These are phyloP conservation scores for Neurospora pannonica DNA, from an alignment of 495 filamentous ascomycete species.

Conservation along the genomic window DNA sequence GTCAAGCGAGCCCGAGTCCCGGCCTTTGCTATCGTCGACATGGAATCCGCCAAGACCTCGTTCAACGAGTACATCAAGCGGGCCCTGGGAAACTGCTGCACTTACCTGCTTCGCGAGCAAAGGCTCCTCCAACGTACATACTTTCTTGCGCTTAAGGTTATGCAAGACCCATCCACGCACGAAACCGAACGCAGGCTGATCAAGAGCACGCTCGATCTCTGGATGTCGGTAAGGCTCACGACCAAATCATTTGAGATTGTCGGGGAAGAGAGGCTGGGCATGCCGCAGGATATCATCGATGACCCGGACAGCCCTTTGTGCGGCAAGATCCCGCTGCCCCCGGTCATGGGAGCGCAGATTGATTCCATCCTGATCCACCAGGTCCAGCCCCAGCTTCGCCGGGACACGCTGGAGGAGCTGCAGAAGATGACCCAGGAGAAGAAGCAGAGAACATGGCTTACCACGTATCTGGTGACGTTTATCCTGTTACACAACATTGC, in stretches of 20 bases:
- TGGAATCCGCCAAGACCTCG: slow-evolving; percentile 31
- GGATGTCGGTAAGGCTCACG: slow-evolving; percentile 48
- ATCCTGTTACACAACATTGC: slow-evolving; percentile 51
- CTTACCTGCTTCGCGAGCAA: slow-evolving; percentile 26
- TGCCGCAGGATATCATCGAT: slow-evolving; percentile 35
- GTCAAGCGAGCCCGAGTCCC: slow-evolving; percentile 29
- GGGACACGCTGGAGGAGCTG: slow-evolving; percentile 44
- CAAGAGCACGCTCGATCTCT: slow-evolving; percentile 40
- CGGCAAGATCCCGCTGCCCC: slow-evolving; percentile 46
- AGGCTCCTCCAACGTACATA: slow-evolving; percentile 36
- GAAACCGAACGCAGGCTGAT: slow-evolving; percentile 34
- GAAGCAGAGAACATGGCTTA: slow-evolving; percentile 46
- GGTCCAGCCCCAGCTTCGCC: slow-evolving; percentile 44
- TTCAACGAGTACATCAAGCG: slow-evolving; percentile 37
- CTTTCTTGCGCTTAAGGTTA: slow-evolving; percentile 25
- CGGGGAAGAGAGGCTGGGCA: slow-evolving; percentile 44
- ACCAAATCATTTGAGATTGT: slow-evolving; percentile 47
- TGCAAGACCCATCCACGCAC: slow-evolving; percentile 16
- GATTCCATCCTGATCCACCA: slow-evolving; percentile 48
- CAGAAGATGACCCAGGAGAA: slow-evolving; percentile 48
- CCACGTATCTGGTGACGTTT: slow-evolving; percentile 48
- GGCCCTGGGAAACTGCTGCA: slow-evolving; percentile 29
- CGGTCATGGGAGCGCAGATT: slow-evolving; percentile 51
- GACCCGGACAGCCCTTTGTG: slow-evolving; percentile 39
- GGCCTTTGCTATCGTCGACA: slow-evolving; percentile 38